Base-by-base conservation (phyloP, 73 alveolate species). In the Durusdinium trenchii region DNA sequence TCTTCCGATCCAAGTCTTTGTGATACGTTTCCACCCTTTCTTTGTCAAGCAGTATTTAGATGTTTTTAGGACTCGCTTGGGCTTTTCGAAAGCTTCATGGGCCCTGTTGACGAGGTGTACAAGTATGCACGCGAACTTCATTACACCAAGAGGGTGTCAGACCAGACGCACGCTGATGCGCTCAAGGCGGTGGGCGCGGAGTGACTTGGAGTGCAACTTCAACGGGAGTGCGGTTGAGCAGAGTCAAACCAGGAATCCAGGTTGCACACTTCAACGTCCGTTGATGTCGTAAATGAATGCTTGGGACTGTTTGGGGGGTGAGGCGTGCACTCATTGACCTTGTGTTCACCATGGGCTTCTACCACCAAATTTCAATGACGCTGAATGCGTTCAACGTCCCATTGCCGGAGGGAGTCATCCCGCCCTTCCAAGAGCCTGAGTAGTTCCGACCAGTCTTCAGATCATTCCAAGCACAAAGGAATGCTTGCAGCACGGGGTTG, bases 281-380 rank as follows among this genome's bases (percentile, higher is more conserved):
- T 2, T 60, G 18, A 32, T 32, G 30, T 1, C n/a, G 18, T 60
- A 32, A 2, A 60, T 23, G 18, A 32, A 60, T 60, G 73, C 30
- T 60, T 60, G 18, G n/a, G 73, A 32, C 73, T 32, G n/a, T 75
- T 75, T 28, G 28, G 52, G 38, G 62, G 52, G 42, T 61, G 62
- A 90, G 96, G 96, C 98, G 61, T 4, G 98, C 98, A 20, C 78
- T 91, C 57, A 81, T 91, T 9, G 98, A 91, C 98, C 60, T 91
- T 43, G 98, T 91, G 47, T 91, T 91, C 98, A 91, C 98, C 46
- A 91, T 91, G 98, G 98, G 98, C 78, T 91, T 91, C 98, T 91
- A 91, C 61, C 98, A 91, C 47, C 98, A 91, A 47, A 91, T 89
- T 12, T 64, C 95, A 45, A 87, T 87, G 95, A 87, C 95, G 3